These are phyloP conservation scores for Rhodotorula sp. DNA, from an alignment of 1,284 basidiomycete species.

Conservation along the genomic window DNA sequence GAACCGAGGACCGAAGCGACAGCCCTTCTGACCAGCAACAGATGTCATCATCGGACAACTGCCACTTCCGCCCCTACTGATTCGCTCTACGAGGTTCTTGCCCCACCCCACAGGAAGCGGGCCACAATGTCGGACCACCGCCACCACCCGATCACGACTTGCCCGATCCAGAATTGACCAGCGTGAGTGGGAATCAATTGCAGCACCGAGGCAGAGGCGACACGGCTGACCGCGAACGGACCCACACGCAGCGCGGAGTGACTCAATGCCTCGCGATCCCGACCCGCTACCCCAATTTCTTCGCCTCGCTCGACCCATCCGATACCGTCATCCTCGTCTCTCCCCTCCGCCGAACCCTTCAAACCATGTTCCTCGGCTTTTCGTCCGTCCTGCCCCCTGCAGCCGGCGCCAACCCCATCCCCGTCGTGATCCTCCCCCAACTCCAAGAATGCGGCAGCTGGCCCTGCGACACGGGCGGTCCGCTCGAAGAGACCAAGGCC, in stretches of 20 bases:
- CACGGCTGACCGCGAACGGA: neutral
- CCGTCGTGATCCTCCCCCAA: conserved; percentile 30
- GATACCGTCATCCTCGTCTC: conserved; percentile 29
- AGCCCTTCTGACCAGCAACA: too few relatives aligned
- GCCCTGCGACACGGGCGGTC: conserved; percentile 35
- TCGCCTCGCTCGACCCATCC: conserved; percentile 19
- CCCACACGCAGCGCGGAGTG: conserved; percentile 12
- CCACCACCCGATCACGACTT: conserved; percentile 24
- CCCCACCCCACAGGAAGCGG: conserved; percentile 22
- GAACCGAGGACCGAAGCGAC: too few relatives aligned
- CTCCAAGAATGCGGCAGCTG: conserved; percentile 34
- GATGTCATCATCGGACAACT: neutral
- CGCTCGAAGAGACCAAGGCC: conserved; percentile 19
- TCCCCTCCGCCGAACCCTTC: conserved; percentile 33
- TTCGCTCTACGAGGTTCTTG: neutral
- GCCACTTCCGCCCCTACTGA: too few relatives aligned
- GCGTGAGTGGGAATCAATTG: too few relatives aligned
- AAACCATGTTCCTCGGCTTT: conserved; percentile 36
- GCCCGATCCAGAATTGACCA: conserved; percentile 26
- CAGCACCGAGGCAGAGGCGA: too few relatives aligned
- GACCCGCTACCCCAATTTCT: conserved; percentile 28
- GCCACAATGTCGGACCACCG: conserved; percentile 30
- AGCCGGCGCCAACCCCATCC: neutral
- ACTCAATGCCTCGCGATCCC: conserved; percentile 26
- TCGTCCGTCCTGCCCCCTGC: conserved; percentile 16